Percentiles rank a stretch among this genome's conserved stretches.
Conservation (phyloP, 768 basidiomycete genomes). For the Boletales sp. region DNA sequence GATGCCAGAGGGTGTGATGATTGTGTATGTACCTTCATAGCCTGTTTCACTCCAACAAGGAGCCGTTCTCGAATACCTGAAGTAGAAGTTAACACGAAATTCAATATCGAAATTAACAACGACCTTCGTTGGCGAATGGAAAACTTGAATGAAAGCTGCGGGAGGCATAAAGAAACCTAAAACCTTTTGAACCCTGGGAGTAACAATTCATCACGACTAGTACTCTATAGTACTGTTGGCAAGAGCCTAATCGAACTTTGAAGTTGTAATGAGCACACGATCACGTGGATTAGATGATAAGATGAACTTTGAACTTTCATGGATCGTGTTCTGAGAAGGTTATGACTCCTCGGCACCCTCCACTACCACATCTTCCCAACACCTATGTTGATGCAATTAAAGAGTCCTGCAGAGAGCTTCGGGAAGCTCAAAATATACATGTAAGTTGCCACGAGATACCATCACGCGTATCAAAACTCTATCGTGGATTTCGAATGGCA, state of each 20-base stretch:
- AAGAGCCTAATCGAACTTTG: neutral
- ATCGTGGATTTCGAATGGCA: neutral
- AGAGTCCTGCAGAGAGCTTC: slow-evolving; percentile 47
- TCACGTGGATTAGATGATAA: slow-evolving; percentile 17
- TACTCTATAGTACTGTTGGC: too few relatives aligned
- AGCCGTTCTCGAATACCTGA: slow-evolving; percentile 55
- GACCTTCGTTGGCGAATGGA: slow-evolving; percentile 20
- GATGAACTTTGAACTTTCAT: slow-evolving; percentile 2
- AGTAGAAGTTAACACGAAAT: neutral
- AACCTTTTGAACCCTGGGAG: neutral
- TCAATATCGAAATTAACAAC: neutral
- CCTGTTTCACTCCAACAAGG: slow-evolving; percentile 51
- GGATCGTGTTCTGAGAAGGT: too few relatives aligned
- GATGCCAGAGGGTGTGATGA: neutral
- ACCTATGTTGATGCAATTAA: slow-evolving; percentile 50
- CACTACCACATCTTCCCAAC: slow-evolving; percentile 42
- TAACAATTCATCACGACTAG: too few relatives aligned
- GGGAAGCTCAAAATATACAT: slow-evolving; percentile 45
- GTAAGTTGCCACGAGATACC: slow-evolving; percentile 36
- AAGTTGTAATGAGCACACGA: neutral
- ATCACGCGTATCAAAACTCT: slow-evolving; percentile 3
- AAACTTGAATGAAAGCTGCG: slow-evolving; percentile 12
- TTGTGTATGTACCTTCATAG: slow-evolving; percentile 62
- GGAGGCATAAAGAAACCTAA: neutral
- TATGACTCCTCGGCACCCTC: slow-evolving; percentile 13